phyloP scores from a whole-genome alignment of 2,329 filamentous ascomycete genomes.

The Colletotrichum eremochloae region DNA sequence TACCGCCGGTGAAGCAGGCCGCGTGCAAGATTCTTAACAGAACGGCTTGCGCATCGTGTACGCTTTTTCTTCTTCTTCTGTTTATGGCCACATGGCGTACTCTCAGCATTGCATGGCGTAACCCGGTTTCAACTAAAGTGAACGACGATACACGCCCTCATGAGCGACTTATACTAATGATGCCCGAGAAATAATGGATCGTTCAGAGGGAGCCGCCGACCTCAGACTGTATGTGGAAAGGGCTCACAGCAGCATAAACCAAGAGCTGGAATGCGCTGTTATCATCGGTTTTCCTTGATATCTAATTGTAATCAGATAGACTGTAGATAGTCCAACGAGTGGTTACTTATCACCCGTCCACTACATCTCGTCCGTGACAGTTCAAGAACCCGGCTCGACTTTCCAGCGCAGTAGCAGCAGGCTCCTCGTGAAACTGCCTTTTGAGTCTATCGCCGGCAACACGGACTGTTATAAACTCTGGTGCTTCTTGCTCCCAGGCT shows the following conservation, averaged over 20 bases:
- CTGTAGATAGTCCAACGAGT: slow-evolving; percentile 10
- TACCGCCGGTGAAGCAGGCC: slow-evolving; percentile 32
- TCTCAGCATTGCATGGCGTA: slow-evolving; percentile 15
- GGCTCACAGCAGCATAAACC: slow-evolving; percentile 49
- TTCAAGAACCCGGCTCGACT: no score
- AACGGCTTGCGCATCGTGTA: background rate
- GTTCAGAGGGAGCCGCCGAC: slow-evolving; percentile 5
- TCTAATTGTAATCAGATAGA: slow-evolving; percentile 40
- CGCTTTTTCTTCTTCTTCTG: background rate
- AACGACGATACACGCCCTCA: slow-evolving; percentile 1
- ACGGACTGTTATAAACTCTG: no score
- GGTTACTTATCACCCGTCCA: background rate
- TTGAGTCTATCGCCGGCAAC: no score
- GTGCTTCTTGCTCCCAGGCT: no score
- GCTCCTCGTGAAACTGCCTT: no score
- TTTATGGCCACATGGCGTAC: background rate
- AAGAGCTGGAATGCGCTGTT: slow-evolving; percentile 57
- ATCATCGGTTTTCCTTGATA: slow-evolving; percentile 34
- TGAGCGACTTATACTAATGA: slow-evolving; percentile 20
- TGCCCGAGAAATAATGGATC: slow-evolving; percentile 33
- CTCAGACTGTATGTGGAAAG: slow-evolving; percentile 3
- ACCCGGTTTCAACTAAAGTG: background rate
- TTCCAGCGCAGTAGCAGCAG: no score
- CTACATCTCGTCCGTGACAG: background rate
- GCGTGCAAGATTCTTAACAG: background rate